Evolutionary conservation across 495 filamentous ascomycete genomes (phyloP).

Genomic region (Aspergillus olivimuriae): DNA sequence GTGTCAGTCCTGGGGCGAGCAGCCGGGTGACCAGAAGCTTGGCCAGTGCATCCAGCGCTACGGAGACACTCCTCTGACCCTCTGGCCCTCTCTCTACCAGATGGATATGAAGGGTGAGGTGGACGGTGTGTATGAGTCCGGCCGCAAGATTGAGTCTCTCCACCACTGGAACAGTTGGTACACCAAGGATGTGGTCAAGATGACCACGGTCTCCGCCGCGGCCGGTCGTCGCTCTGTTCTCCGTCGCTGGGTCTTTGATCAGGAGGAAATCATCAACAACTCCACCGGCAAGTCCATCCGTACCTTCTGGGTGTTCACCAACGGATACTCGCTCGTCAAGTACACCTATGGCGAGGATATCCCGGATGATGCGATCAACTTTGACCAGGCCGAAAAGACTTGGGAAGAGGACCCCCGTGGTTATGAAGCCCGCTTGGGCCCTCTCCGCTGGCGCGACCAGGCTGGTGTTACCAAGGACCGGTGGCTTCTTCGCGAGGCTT

Average conservation of each 20-base stretch:
- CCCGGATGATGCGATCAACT: slow-evolving; percentile 42
- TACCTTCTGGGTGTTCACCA: slow-evolving; percentile 51
- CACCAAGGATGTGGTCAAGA: slow-evolving; percentile 49
- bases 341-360: slow-evolving; percentile 45
- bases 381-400: slow-evolving; percentile 55
- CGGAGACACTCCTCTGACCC: slow-evolving; percentile 48
- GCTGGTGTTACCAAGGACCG: slow-evolving; percentile 40
- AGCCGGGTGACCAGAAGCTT: slow-evolving; percentile 55
- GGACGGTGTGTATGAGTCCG: slow-evolving; percentile 59
- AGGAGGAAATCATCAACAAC: slow-evolving; percentile 41
- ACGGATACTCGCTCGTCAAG: slow-evolving; percentile 55
- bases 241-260: slow-evolving; percentile 54
- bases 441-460: slow-evolving; percentile 40
- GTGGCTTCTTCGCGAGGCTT: slow-evolving; percentile 38
- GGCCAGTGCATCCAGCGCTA: slow-evolving; percentile 55
- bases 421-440: slow-evolving; percentile 48
- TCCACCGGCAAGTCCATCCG: slow-evolving; percentile 32
- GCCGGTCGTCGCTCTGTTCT: slow-evolving; percentile 57
- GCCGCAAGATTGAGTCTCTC: slow-evolving; percentile 48
- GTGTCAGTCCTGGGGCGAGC: slow-evolving; percentile 46
- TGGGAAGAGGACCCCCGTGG: slow-evolving; percentile 47
- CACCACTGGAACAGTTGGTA: slow-evolving; percentile 62
- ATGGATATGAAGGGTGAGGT: slow-evolving; percentile 56
- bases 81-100: slow-evolving; percentile 55
- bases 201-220: slow-evolving; percentile 48